These are phyloP conservation scores for Ogataea paraovalis DNA, from an alignment of 805 yeast species.

Conservation along the genomic window DNA sequence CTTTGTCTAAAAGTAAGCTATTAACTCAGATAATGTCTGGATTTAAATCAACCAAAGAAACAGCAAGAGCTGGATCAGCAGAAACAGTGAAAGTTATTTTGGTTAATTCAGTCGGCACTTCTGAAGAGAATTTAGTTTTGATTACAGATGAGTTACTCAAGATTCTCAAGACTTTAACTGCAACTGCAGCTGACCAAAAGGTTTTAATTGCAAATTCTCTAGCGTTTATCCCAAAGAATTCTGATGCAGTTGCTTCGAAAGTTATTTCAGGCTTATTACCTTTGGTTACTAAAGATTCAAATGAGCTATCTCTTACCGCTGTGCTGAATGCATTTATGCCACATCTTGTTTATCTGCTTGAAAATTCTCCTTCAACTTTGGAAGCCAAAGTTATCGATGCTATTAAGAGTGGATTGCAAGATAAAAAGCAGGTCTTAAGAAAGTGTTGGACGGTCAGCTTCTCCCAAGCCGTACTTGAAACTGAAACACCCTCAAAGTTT, in stretches of 20 bases:
- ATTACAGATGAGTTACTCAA: conserved; percentile 53
- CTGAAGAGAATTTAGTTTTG: conserved; percentile 27
- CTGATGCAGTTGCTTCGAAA: conserved; percentile 16
- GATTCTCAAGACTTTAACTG: conserved; percentile 50
- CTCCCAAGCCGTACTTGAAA: conserved; percentile 32
- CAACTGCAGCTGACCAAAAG: conserved; percentile 65
- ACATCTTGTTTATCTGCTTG: conserved; percentile 36
- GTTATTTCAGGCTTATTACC: conserved; percentile 44
- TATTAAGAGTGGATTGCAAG: conserved; percentile 58
- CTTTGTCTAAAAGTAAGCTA: conserved; percentile 39
- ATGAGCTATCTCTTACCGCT: conserved; percentile 56
- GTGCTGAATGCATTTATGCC: conserved; percentile 47
- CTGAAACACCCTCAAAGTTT: conserved; percentile 11
- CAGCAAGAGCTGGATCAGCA: conserved; percentile 50
- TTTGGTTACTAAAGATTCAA: conserved; percentile 67
- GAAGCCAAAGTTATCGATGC: conserved; percentile 23
- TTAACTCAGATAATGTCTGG: conserved; percentile 48
- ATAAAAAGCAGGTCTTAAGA: conserved; percentile 58
- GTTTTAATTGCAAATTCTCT: conserved; percentile 46
- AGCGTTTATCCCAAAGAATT: conserved; percentile 23
- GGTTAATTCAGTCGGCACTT: conserved; percentile 14
- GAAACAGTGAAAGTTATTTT: conserved; percentile 30
- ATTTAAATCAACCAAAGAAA: conserved; percentile 67
- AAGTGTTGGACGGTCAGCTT: conserved; percentile 63
- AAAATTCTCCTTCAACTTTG: conserved; percentile 14